These are phyloP conservation scores for Zymoseptoria pseudotritici DNA, from an alignment of 2,329 filamentous ascomycete species.

Conservation along the genomic window DNA sequence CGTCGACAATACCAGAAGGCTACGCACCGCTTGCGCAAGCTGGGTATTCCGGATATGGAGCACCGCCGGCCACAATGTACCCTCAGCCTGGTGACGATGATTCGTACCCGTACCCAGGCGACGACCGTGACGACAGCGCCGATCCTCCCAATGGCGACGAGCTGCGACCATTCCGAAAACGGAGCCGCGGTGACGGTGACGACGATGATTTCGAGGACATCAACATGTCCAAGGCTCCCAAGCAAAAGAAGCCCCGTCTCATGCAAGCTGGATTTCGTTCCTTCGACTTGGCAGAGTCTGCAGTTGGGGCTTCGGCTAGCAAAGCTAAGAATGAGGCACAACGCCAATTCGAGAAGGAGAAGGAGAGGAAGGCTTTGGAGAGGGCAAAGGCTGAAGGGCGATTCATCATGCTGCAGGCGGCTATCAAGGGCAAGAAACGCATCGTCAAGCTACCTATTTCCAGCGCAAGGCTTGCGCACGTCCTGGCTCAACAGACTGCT, in stretches of 20 bases:
- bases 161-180: slow-evolving; percentile 23
- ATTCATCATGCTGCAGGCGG: slow-evolving; percentile 40
- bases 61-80: slow-evolving; percentile 27
- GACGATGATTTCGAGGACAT: slow-evolving; percentile 30
- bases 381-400: slow-evolving; percentile 37
- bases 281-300: slow-evolving; percentile 24
- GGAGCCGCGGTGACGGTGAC: slow-evolving; percentile 20
- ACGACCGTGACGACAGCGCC: slow-evolving; percentile 22
- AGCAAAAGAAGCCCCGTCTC: slow-evolving; percentile 28
- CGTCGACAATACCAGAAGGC: slow-evolving; percentile 22
- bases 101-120: slow-evolving; percentile 23
- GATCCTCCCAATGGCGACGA: slow-evolving; percentile 15
- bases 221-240: slow-evolving; percentile 30
- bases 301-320: slow-evolving; percentile 15
- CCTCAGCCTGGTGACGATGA: slow-evolving; percentile 18
- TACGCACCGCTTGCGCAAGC: slow-evolving; percentile 25
- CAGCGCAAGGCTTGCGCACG: slow-evolving; percentile 30
- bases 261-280: slow-evolving; percentile 27
- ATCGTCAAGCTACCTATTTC: slow-evolving; percentile 36
- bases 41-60: slow-evolving; percentile 23
- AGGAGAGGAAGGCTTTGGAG: slow-evolving; percentile 35
- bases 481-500: slow-evolving; percentile 28
- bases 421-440: slow-evolving; percentile 39
- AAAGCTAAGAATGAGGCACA: slow-evolving; percentile 38
- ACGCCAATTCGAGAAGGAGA: slow-evolving; percentile 41